Evolutionary conservation across 1,284 basidiomycete genomes (phyloP).

Genomic region (Neotropicomus parvogracilis): DNA sequence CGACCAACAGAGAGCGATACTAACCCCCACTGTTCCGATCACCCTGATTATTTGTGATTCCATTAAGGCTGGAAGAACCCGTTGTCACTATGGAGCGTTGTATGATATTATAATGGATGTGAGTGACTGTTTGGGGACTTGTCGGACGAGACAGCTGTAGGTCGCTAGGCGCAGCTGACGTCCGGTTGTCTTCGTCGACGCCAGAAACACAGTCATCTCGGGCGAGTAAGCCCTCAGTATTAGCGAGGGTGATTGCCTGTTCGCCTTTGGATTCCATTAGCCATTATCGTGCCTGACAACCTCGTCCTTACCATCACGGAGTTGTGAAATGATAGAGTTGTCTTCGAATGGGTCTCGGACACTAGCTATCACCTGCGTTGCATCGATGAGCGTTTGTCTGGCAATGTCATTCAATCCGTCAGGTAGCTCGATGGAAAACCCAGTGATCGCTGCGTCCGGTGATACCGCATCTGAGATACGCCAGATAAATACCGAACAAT

Average conservation of each 20-base stretch:
- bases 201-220: not conserved
- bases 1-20: not conserved
- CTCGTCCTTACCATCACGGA: constrained; percentile 9
- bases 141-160: not conserved
- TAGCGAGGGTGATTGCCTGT: constrained; percentile 3
- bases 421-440: not conserved
- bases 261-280: constrained; percentile 8
- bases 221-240: constrained; percentile 4
- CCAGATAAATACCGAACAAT: no score
- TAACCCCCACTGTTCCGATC: constrained; percentile 8
- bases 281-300: not conserved
- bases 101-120: not conserved
- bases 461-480: constrained; percentile 1
- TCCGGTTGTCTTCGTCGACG: not conserved
- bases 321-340: constrained; percentile 5
- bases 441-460: not conserved
- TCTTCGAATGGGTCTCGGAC: constrained; percentile 5
- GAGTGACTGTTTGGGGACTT: not conserved
- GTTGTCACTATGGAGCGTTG: constrained; percentile 8
- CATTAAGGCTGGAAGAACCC: constrained; percentile 7
- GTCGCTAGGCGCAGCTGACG: no score
- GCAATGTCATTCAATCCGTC: not conserved
- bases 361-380: constrained; percentile 2
- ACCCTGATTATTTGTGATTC: not conserved
- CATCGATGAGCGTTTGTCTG: constrained; percentile 3